Evolutionary conservation across 768 basidiomycete species (phyloP).

Genomic region (Galerina marginata): DNA sequence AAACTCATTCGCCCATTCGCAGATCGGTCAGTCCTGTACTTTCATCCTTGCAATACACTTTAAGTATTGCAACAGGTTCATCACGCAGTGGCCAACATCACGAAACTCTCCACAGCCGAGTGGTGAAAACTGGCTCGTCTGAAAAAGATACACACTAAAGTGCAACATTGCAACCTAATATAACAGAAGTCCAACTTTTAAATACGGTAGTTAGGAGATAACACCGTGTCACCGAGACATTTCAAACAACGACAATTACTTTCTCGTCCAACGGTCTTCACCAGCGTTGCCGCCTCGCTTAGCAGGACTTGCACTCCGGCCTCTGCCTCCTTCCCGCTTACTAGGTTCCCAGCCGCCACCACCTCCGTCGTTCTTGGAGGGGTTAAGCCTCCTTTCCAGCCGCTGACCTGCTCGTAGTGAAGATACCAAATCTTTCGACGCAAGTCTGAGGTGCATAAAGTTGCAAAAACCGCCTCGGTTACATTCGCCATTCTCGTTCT

Average conservation of each 20-base stretch:
- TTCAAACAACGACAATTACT: conserved; percentile 22
- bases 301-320: conserved; percentile 76
- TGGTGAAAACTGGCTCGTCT: conserved; percentile 19
- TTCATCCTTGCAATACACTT: not conserved
- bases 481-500: conserved; percentile 98
- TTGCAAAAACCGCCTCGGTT: conserved; percentile 99
- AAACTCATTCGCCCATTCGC: conserved; percentile 81
- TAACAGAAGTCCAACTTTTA: not conserved
- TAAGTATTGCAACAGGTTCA: conserved; percentile 50
- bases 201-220: not conserved
- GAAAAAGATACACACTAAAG: not conserved
- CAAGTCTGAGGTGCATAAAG: conserved; percentile 95
- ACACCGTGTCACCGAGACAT: no score
- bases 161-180: not conserved
- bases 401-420: conserved; percentile 84
- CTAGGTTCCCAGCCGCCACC: conserved; percentile 87
- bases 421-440: conserved; percentile 82
- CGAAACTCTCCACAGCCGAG: conserved; percentile 12
- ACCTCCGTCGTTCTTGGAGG: conserved; percentile 62
- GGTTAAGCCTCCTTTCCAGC: conserved; percentile 79
- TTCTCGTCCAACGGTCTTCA: conserved; percentile 81
- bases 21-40: conserved; percentile 61
- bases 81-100: conserved; percentile 88
- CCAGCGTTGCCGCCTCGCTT: conserved; percentile 66
- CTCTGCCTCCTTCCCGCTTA: conserved; percentile 67